Evolutionary conservation across 495 filamentous ascomycete genomes (phyloP).

Genomic region (Hypoxylon lienhwacheense): DNA sequence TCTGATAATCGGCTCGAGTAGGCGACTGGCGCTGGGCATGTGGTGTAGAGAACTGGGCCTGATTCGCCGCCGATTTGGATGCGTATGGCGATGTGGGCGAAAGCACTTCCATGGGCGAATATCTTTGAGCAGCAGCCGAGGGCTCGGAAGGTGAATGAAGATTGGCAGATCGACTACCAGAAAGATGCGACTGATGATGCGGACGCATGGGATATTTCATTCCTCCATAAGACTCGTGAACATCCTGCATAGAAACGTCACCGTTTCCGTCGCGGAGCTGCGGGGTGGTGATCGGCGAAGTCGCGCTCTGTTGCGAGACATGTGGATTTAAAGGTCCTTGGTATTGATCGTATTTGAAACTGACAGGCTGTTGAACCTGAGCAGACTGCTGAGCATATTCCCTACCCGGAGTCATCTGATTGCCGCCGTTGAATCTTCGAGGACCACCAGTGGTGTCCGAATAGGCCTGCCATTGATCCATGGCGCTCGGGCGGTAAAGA

Average conservation of each 20-base stretch:
- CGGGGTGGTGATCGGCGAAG: conserved; percentile 66
- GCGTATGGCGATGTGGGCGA: conserved; percentile 57
- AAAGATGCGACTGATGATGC: conserved; percentile 63
- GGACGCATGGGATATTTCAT: conserved; percentile 78
- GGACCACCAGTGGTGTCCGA: conserved; percentile 49
- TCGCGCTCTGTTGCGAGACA: conserved; percentile 57
- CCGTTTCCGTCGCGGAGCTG: conserved; percentile 73
- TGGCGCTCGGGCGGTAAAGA: conserved; percentile 42
- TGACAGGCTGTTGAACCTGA: conserved; percentile 62
- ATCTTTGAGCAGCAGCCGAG: conserved; percentile 82
- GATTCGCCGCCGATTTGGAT: conserved; percentile 42
- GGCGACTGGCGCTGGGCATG: conserved; percentile 54
- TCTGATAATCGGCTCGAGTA: conserved; percentile 50
- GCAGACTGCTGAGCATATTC: conserved; percentile 54
- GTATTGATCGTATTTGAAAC: conserved; percentile 76
- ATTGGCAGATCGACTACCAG: conserved; percentile 46
- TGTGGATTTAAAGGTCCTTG: conserved; percentile 60
- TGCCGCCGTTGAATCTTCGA: conserved; percentile 54
- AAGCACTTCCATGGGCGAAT: conserved; percentile 90
- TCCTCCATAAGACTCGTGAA: conserved; percentile 75
- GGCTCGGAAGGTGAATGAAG: conserved; percentile 71
- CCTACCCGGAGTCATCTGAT: conserved; percentile 48
- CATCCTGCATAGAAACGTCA: conserved; percentile 91
- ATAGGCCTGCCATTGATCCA: conserved; percentile 62
- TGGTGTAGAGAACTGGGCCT: conserved; percentile 47